Conservation (phyloP, 2,329 filamentous ascomycete genomes). For the Pseudocercospora crystallina region DNA sequence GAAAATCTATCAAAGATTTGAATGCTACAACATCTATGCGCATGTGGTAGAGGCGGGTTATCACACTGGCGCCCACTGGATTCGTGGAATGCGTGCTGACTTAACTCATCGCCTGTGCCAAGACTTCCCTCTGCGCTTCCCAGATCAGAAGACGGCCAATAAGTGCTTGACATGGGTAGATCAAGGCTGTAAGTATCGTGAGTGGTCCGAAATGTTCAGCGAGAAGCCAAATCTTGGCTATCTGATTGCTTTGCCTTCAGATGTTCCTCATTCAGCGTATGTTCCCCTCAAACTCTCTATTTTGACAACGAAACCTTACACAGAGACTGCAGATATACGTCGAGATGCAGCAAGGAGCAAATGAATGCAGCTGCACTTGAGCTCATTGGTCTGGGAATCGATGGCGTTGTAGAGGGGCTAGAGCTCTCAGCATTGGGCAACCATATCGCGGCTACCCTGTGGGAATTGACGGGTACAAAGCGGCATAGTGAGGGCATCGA, state of each 20-base stretch:
- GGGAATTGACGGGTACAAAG: not conserved
- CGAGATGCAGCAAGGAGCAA: conserved; percentile 6
- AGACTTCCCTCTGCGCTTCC: not conserved
- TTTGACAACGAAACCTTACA: not conserved
- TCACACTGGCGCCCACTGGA: conserved; percentile 7
- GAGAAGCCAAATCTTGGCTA: conserved; percentile 1
- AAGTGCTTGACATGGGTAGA: conserved; percentile 8
- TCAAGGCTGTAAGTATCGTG: conserved; percentile 7
- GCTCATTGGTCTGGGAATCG: not conserved
- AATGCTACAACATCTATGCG: conserved; percentile 10
- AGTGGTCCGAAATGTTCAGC: conserved; percentile 2
- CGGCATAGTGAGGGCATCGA: no score
- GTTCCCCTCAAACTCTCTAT: not conserved
- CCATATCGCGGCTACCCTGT: conserved; percentile 1
- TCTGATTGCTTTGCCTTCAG: conserved; percentile 5
- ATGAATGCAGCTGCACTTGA: not conserved
- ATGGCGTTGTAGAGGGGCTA: not conserved
- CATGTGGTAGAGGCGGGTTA: conserved; percentile 9
- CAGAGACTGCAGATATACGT: conserved; percentile 7
- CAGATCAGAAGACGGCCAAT: conserved; percentile 4
- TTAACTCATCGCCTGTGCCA: not conserved
- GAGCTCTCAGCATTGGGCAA: conserved; percentile 1
- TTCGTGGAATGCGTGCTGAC: conserved; percentile 2
- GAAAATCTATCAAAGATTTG: conserved; percentile 4
- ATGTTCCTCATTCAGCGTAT: conserved; percentile 6